Conservation (phyloP, 768 basidiomycete genomes). For the Suillus fuscotomentosus region DNA sequence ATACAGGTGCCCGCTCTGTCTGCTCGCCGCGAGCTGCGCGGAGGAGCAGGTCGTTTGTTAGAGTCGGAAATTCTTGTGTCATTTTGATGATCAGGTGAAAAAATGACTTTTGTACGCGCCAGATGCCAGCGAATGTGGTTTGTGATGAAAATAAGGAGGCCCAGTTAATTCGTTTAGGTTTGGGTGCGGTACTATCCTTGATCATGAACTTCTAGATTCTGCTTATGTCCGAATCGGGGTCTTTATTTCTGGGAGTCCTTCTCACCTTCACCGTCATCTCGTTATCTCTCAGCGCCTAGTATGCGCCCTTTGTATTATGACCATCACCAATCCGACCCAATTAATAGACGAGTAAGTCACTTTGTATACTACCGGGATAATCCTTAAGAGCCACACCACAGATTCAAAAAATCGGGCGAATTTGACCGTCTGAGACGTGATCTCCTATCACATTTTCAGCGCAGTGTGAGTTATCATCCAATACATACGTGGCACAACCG, state of each 20-base stretch:
- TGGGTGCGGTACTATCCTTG: not conserved
- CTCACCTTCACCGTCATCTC: not conserved
- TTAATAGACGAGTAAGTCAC: slow-evolving; percentile 61
- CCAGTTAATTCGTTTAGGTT: not conserved
- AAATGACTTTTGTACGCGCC: not conserved
- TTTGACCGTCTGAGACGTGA: slow-evolving; percentile 71
- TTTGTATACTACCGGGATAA: not conserved
- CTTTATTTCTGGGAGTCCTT: not conserved
- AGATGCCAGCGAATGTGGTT: not conserved
- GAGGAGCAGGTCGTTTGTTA: slow-evolving; percentile 85
- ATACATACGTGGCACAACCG: slow-evolving; percentile 1
- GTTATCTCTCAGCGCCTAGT: not conserved
- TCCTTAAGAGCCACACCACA: slow-evolving; percentile 22
- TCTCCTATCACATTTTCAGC: slow-evolving; percentile 59
- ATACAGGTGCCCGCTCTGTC: slow-evolving; percentile 92
- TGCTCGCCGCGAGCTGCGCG: slow-evolving; percentile 89
- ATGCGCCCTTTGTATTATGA: slow-evolving; percentile 30
- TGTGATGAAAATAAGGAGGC: not conserved
- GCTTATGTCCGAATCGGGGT: slow-evolving; percentile 1
- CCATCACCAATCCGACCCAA: slow-evolving; percentile 55
- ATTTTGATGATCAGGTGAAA: slow-evolving; percentile 19
- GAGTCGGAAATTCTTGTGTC: slow-evolving; percentile 56
- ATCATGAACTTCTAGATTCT: not conserved
- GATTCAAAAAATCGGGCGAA: slow-evolving; percentile 80
- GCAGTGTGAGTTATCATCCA: slow-evolving; percentile 46